Conservation (phyloP, 331 rosid genomes). For the Spiraea crenata region DNA sequence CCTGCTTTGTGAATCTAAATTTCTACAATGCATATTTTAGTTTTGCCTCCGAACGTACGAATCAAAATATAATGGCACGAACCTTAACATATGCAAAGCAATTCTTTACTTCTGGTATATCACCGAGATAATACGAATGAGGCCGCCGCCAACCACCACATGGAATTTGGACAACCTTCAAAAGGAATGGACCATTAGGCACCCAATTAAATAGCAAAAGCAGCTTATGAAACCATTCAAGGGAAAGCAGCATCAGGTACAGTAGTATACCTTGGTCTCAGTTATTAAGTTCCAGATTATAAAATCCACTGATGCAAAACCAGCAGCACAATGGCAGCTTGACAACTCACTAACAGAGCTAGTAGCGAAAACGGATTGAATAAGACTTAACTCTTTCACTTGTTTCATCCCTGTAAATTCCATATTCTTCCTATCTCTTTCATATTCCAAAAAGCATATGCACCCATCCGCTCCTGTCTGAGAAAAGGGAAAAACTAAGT, state of each 20-base stretch:
- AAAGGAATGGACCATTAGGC: slow-evolving; percentile 19
- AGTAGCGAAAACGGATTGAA: slow-evolving; percentile 50
- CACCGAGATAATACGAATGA: slow-evolving; percentile 84
- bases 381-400: slow-evolving; percentile 80
- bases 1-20: neutral
- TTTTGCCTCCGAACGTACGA: neutral
- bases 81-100: slow-evolving; percentile 98
- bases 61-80: slow-evolving; percentile 12
- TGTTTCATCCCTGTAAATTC: slow-evolving; percentile 95
- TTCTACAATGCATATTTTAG: neutral
- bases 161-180: slow-evolving; percentile 74
- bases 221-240: neutral
- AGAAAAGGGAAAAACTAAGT: slow-evolving; percentile 8
- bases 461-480: slow-evolving; percentile 99
- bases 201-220: slow-evolving; percentile 9
- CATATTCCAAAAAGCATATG: slow-evolving; percentile 79
- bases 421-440: slow-evolving; percentile 49
- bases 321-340: slow-evolving; percentile 64
- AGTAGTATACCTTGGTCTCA: slow-evolving; percentile 68
- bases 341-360: slow-evolving; percentile 36
- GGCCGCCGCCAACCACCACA: slow-evolving; percentile 99
- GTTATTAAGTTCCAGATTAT: slow-evolving; percentile 72
- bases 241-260: slow-evolving; percentile 2
- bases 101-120: slow-evolving; percentile 70
- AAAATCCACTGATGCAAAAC: slow-evolving; percentile 92